Conservation (phyloP, 2,329 filamentous ascomycete genomes). For the Fusarium tanahbumbuense region DNA sequence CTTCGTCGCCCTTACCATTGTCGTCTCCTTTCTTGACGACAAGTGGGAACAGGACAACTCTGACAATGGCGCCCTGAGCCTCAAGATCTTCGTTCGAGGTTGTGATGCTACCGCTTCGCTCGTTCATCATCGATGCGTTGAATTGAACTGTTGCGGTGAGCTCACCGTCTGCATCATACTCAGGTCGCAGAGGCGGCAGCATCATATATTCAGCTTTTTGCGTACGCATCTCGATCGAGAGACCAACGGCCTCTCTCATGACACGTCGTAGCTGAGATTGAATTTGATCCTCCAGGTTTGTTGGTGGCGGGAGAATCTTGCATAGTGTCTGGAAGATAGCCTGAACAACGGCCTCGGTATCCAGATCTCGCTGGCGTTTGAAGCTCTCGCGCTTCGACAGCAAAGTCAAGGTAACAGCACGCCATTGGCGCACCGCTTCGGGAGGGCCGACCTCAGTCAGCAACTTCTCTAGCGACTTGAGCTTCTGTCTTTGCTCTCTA, state of each 20-base stretch:
- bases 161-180: constrained; percentile 94
- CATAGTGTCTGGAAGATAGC: constrained; percentile 84
- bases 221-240: constrained; percentile 96
- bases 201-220: constrained; percentile 98
- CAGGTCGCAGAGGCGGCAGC: constrained; percentile 92
- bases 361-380: constrained; percentile 81
- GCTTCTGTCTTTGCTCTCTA: constrained; percentile 94
- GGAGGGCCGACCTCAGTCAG: constrained; percentile 87
- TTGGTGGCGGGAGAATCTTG: constrained; percentile 86
- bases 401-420: constrained; percentile 91
- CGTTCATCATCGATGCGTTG: constrained; percentile 95
- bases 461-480: constrained; percentile 94
- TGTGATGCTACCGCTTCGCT: constrained; percentile 75
- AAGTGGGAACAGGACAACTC: constrained; percentile 93
- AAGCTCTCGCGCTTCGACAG: constrained; percentile 86
- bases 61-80: constrained; percentile 78
- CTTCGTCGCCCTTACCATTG: constrained; percentile 85
- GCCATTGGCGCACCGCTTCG: constrained; percentile 95
- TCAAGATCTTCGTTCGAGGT: constrained; percentile 82
- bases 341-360: constrained; percentile 95
- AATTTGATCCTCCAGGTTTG: constrained; percentile 82
- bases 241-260: constrained; percentile 85
- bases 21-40: constrained; percentile 97
- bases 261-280: constrained; percentile 87
- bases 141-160: constrained; percentile 88